Base-by-base conservation (phyloP, 1,139 yeast genomes). In the Sugiyamaella xylanicola region DNA sequence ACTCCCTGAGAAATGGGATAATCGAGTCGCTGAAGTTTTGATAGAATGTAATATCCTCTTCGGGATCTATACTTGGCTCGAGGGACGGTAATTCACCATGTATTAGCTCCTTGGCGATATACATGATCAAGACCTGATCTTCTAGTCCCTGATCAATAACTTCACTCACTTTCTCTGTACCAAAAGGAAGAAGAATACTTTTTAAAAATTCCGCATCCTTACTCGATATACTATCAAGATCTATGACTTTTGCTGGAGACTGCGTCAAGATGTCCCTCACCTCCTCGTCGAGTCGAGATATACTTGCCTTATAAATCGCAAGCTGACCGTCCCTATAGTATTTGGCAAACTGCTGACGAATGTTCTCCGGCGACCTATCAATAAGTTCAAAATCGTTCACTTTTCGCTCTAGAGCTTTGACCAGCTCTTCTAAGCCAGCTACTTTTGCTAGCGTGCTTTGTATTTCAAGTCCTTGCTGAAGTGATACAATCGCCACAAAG, bases 301-400 rank as follows among this genome's bases (percentile, higher is more conserved):
- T 46, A 17, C 60, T 58, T 4, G 17, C 15, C 17, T 49, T 43
- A 27, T 50, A 59, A 3, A 62, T 53, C 15, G 22, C 25, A 8
- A 53, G 48, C 42, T 62, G 65, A 15, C 65, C 61, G 25, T 53
- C 54, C 4, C 63, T 48, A 27, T 62, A 63, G 46, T 55, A 55
- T 36, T 48, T 46, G 9, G 58, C 47, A 46, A 49, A 57, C 16
- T 49, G 48, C 48, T 62, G 61, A 5, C 53, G 40, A n/a, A 48
- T 35, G 36, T 56, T 57, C 2, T 17, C 27, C 2, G 60, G 55
- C 17, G 51, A 48, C 1, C 36, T 45, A 15, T 53, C 42, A n/a
- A 46, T 40, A 35, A 22, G 29, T 11, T 41, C 20, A 2, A 46
- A 5, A 15, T 19, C 40, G n/a, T 42, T 9, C 15, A 15, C 21